Conservation (phyloP, 768 basidiomycete species). For the Asterophora lycoperdoides region DNA sequence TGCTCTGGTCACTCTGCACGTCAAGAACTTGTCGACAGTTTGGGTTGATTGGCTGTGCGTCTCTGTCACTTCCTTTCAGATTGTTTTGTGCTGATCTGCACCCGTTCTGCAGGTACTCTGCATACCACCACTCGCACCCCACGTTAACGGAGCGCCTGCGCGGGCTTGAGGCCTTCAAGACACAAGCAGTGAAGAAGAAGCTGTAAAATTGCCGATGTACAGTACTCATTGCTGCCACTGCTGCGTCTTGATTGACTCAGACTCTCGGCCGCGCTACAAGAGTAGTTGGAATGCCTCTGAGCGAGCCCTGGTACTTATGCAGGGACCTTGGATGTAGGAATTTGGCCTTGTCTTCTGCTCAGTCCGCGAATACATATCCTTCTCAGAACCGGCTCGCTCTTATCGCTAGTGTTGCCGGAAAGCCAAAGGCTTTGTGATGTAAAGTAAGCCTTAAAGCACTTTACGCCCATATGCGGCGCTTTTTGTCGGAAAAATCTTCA, state of each 20-base stretch:
- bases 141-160: conserved; percentile 87
- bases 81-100: conserved; percentile 3
- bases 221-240: too few species aligned
- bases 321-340: neutral
- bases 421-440: too few species aligned
- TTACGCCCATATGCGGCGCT: too few species aligned
- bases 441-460: too few species aligned
- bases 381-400: too few species aligned
- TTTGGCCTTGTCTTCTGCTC: neutral
- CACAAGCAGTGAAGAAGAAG: conserved; percentile 39
- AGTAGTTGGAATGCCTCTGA: too few species aligned
- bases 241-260: too few species aligned
- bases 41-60: conserved; percentile 91
- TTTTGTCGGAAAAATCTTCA: too few species aligned
- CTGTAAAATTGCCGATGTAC: conserved; percentile 9
- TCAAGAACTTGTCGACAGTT: conserved; percentile 89
- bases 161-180: conserved; percentile 69
- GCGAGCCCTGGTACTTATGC: too few species aligned
- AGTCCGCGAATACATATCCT: too few species aligned
- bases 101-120: conserved; percentile 63
- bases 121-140: conserved; percentile 95
- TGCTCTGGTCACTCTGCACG: conserved; percentile 82
- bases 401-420: too few species aligned
- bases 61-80: conserved; percentile 4
- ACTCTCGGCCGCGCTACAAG: too few species aligned